Base-by-base conservation (phyloP, 108 stramenopile genomes). In the Nitzschia inconspicua region DNA sequence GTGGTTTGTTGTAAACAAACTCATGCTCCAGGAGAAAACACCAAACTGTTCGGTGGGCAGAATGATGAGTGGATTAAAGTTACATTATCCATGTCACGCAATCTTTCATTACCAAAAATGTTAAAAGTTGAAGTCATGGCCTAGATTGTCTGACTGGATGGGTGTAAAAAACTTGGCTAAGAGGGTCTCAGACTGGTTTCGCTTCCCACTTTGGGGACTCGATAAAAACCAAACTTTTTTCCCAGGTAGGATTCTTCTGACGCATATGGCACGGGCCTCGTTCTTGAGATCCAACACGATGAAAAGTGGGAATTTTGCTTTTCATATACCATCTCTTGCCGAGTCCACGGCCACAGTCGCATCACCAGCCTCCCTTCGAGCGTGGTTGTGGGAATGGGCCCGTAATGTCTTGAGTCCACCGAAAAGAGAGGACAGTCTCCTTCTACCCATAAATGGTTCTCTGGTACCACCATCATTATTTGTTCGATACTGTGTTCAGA, bases 401-500 rank as follows among this genome's bases (percentile, higher is more conserved):
- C 96, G 66, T 86, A 96, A 44, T 89, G 80, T 26, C 97, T 70
- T 20, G 94, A 96, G 46, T 98, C 97, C 9, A 86, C 75, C 5
- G 88, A 92, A 70, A 91, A 87, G n/a, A 58, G 54, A 14, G 93
- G 92, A 76, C 94, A 94, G 57, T 98, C 97, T 5, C 94, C 95
- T 75, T 96, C 95, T 4, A 98, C 40, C 95, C 95, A 98, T 10
- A 96, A 83, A 59, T 92, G 93, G 28, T 85, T 75, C 22, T 63
- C 37, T 9, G 94, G 94, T 1, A 97, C 88, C 25, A 58, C 66
- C 20, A 83, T 56, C 11, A 51, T 68, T 8, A 39, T 6, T 30
- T 48, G 36, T 11, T 10, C 27, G 18, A 4, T 30, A 26, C 29
- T 9, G n/a, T 16, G 3, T 13, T 42, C 22, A 41, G 10, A 23